Evolutionary conservation across 768 basidiomycete species (phyloP), one percentile per base, ranked within the genome.

Genomic region (Ramaria sp.): DNA sequence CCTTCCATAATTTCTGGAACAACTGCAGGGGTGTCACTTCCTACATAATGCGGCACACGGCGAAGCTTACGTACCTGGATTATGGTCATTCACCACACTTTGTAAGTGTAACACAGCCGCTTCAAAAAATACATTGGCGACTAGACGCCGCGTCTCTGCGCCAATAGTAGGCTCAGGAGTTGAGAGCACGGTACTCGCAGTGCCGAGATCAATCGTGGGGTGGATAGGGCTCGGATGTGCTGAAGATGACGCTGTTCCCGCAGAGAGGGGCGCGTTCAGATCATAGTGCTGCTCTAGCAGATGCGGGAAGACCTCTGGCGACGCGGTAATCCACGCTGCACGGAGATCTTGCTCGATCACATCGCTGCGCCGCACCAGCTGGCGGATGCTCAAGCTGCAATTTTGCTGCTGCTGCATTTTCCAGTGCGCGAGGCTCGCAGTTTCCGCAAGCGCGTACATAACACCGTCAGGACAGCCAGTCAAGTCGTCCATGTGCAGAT

Each of bases 381-480:
- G 86, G 56, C 82, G 78, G 66, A 78, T 75, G 66, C 85, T 88
- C 57, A 91, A 71, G 34, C 78, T 76, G 42, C 81, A 81, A 55
- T 80, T 80, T 50, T 73, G 77, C 54, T 74, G 70, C 63, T 88
- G 81, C 48, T 73, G 71, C 22, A 71, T 65, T 66, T 88, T 89
- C 88, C 88, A 90, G 60, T 81, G 76, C 4, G 83, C 78, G 28
- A 91, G 75, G 6, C 75, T 73, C n/a, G 83, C 81, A 20, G 78
- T 74, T 63, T 90, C 86, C 22, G 81, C 86, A 57, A 90, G 76
- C 36, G 80, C 84, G 57, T 89, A 76, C 64, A 90, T 67, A 8
- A 79, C 83, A 61, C 84, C 84, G 61, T 91, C 85, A 2, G 88
- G 82, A 70, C 87, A 89, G 27, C 88, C 88, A 22, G 78, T 82